Conservation (phyloP, 176 grass and related monocot species). For the Luzula sylvatica region DNA sequence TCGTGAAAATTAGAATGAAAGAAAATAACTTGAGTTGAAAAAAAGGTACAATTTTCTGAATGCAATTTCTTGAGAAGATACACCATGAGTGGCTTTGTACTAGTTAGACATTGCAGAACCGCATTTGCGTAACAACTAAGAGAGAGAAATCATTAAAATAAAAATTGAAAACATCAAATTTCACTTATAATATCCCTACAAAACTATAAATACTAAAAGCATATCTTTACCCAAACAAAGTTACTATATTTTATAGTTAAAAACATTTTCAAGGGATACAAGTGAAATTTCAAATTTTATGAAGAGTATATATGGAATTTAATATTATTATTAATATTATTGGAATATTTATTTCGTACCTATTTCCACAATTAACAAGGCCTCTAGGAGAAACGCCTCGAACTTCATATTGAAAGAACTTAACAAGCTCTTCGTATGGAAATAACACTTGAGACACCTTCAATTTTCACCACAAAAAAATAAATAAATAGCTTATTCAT, state of each 20-base stretch:
- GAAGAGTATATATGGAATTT: neutral
- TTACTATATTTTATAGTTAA: neutral
- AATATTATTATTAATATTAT: neutral
- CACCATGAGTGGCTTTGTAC: conserved; percentile 95
- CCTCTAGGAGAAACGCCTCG: conserved; percentile 72
- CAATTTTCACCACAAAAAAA: conserved; percentile 27
- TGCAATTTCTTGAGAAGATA: conserved; percentile 89
- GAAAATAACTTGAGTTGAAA: conserved; percentile 21
- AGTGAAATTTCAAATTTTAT: neutral
- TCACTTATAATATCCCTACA: conserved; percentile 5
- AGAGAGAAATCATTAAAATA: conserved; percentile 15
- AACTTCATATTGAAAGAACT: conserved; percentile 89
- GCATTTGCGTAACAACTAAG: conserved; percentile 99
- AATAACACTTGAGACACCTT: conserved; percentile 60
- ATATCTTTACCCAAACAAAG: neutral
- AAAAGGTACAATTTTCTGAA: conserved; percentile 92
- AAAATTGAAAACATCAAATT: conserved; percentile 15
- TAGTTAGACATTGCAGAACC: conserved; percentile 95
- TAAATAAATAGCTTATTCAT: conserved; percentile 21
- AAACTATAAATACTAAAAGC: neutral
- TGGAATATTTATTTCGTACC: conserved; percentile 32
- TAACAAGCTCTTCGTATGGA: conserved; percentile 81
- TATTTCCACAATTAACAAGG: conserved; percentile 98
- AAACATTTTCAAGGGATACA: neutral
- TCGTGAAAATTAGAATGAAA: neutral